These are phyloP conservation scores for Paxillus involutus DNA, from an alignment of 768 basidiomycete species.

Conservation along the genomic window DNA sequence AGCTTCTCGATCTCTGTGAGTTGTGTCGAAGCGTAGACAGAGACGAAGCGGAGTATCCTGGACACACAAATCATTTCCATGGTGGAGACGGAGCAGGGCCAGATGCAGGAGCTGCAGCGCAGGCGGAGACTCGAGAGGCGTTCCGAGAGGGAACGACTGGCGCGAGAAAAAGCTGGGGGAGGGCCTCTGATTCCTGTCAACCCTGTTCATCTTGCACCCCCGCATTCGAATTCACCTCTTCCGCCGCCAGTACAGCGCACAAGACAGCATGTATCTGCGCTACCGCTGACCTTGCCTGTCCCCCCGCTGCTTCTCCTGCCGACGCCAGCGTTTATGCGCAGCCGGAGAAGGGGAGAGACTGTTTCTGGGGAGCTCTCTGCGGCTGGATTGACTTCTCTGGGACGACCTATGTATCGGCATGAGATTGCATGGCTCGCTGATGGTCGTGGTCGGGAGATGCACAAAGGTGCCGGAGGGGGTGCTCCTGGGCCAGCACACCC, in stretches of 20 bases:
- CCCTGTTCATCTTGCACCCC: conserved; percentile 11
- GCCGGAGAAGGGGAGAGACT: conserved; percentile 34
- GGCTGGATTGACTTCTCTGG: conserved; percentile 26
- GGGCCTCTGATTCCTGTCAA: conserved; percentile 12
- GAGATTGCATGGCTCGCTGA: conserved; percentile 29
- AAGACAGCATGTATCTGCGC: conserved; percentile 28
- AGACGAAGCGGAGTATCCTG: conserved; percentile 39
- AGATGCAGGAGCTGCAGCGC: conserved; percentile 14
- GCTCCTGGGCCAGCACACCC: conserved; percentile 19
- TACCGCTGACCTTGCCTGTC: conserved; percentile 25
- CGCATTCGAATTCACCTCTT: conserved; percentile 12
- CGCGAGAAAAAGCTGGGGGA: conserved; percentile 24
- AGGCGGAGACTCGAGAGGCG: conserved; percentile 37
- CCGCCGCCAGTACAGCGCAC: conserved; percentile 16
- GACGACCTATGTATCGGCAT: conserved; percentile 28
- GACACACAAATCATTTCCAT: conserved; percentile 27
- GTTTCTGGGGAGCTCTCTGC: conserved; percentile 30
- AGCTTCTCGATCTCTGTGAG: too few relatives aligned
- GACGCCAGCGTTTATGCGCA: too few relatives aligned
- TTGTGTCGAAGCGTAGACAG: not conserved
- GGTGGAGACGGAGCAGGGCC: conserved; percentile 3
- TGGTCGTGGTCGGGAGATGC: conserved; percentile 14
- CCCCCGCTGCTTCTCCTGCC: conserved; percentile 22
- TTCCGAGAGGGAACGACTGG: conserved; percentile 36
- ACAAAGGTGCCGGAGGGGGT: conserved; percentile 17